phyloP scores from a whole-genome alignment of 2,329 filamentous ascomycete genomes.

The Triangularia setosa region DNA sequence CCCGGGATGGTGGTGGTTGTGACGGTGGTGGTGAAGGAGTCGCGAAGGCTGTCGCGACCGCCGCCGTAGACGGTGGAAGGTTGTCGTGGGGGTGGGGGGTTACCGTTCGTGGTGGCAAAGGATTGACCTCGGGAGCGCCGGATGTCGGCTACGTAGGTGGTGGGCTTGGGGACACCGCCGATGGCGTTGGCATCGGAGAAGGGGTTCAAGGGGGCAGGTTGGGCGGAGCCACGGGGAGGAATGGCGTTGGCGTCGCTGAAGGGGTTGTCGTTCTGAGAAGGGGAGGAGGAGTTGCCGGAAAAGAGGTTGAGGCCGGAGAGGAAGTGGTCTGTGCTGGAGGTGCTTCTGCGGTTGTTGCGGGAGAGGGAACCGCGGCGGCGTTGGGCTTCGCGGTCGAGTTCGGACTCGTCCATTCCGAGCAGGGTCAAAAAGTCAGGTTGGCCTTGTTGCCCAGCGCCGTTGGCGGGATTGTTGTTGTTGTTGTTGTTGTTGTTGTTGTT shows the following conservation, averaged over 20 bases:
- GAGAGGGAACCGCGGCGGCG: constrained; percentile 31
- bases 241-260: constrained; percentile 48
- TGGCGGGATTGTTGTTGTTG: constrained; percentile 14
- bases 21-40: constrained; percentile 31
- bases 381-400: constrained; percentile 37
- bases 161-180: constrained; percentile 29
- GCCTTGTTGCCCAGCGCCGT: not conserved
- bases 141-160: constrained; percentile 45
- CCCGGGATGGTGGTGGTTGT: constrained; percentile 21
- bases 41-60: constrained; percentile 35
- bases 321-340: constrained; percentile 37
- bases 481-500: not conserved
- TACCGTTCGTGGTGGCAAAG: constrained; percentile 33
- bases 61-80: constrained; percentile 29
- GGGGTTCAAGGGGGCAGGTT: constrained; percentile 41
- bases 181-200: constrained; percentile 48
- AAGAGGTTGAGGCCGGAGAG: constrained; percentile 39
- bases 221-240: constrained; percentile 35
- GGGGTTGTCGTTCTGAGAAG: constrained; percentile 34
- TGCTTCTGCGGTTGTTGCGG: constrained; percentile 31
- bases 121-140: constrained; percentile 49
- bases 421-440: constrained; percentile 44
- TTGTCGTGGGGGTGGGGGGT: constrained; percentile 32
- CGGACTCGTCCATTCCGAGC: constrained; percentile 40
- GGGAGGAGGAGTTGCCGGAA: too few relatives aligned